phyloP scores from a whole-genome alignment of 352 stramenopile genomes.

The Globisporangium mamillatum region DNA sequence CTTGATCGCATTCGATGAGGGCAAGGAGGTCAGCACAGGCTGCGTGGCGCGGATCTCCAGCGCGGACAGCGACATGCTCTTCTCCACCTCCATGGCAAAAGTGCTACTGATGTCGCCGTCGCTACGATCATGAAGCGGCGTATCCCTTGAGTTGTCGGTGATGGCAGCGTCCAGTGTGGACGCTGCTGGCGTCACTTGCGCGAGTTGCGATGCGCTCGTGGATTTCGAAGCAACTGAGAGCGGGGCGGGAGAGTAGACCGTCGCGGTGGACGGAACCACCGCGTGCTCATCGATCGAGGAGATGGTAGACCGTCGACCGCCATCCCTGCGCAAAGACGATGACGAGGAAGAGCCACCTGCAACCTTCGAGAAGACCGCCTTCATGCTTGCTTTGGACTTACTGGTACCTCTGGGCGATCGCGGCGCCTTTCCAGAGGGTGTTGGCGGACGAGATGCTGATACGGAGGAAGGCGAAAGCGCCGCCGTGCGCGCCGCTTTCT shows the following conservation, averaged over 20 bases:
- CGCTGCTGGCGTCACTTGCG: background rate
- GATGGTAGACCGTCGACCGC: background rate
- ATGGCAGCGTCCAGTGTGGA: background rate
- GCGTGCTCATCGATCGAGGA: slow-evolving; percentile 4
- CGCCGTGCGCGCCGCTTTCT: background rate
- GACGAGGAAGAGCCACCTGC: background rate
- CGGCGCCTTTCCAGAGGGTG: slow-evolving; percentile 1
- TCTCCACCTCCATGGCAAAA: background rate
- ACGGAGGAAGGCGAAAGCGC: background rate
- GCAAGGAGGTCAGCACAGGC: slow-evolving; percentile 4
- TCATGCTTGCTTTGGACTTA: slow-evolving; percentile 2
- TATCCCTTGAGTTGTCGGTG: background rate
- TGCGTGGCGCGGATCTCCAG: slow-evolving; percentile 17
- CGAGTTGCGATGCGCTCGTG: slow-evolving; percentile 2
- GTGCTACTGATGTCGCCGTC: background rate
- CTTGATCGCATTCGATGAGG: background rate
- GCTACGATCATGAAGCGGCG: no score
- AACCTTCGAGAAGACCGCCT: slow-evolving; percentile 8
- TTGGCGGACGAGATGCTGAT: slow-evolving; percentile 2
- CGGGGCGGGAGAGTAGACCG: background rate
- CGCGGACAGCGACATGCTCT: slow-evolving; percentile 16
- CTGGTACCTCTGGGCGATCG: background rate
- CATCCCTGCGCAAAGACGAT: background rate
- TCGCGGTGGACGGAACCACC: no score
- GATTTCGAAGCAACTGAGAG: background rate